These are phyloP conservation scores for Erythrobasidium yunnanense DNA, from an alignment of 768 basidiomycete species.

Conservation along the genomic window DNA sequence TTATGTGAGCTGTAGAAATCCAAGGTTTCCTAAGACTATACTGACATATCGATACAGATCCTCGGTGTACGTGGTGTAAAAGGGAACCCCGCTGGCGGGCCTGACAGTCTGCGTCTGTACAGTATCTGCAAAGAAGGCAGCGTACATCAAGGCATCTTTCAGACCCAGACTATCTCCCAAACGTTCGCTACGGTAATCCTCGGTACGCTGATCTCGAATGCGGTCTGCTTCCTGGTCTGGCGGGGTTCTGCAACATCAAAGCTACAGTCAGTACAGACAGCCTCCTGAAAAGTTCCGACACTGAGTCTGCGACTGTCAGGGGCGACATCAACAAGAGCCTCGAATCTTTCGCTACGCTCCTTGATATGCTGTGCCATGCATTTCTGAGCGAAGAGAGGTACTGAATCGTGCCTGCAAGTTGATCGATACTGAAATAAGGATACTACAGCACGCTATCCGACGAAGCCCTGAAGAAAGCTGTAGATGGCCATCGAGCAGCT, in stretches of 20 bases:
- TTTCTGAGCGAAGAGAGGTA: slow-evolving; percentile 60
- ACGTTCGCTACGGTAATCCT: slow-evolving; percentile 53
- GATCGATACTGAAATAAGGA: slow-evolving; percentile 32
- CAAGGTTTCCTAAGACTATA: no score
- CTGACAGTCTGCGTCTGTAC: slow-evolving; percentile 14
- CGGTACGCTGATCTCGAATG: slow-evolving; percentile 66
- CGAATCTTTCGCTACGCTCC: slow-evolving; percentile 76
- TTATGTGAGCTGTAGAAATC: slow-evolving; percentile 31
- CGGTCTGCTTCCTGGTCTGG: slow-evolving; percentile 71
- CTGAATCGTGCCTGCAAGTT: slow-evolving; percentile 43
- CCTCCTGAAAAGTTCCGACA: background rate
- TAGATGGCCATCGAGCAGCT: slow-evolving; percentile 72
- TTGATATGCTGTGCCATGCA: slow-evolving; percentile 66
- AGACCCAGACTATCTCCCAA: slow-evolving; percentile 29
- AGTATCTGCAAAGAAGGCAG: slow-evolving; percentile 37
- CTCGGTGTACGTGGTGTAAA: no score
- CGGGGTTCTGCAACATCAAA: slow-evolving; percentile 73
- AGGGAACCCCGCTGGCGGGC: no score
- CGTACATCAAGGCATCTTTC: slow-evolving; percentile 34
- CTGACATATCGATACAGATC: no score
- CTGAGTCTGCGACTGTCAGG: slow-evolving; percentile 32
- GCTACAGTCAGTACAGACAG: slow-evolving; percentile 49
- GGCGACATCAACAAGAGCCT: slow-evolving; percentile 59
- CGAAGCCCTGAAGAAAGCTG: slow-evolving; percentile 63
- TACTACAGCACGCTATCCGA: background rate